Percentiles rank a stretch among this genome's conserved stretches.
Conservation (phyloP, 2,329 filamentous ascomycete species). For the Fusarium mangiferae region DNA sequence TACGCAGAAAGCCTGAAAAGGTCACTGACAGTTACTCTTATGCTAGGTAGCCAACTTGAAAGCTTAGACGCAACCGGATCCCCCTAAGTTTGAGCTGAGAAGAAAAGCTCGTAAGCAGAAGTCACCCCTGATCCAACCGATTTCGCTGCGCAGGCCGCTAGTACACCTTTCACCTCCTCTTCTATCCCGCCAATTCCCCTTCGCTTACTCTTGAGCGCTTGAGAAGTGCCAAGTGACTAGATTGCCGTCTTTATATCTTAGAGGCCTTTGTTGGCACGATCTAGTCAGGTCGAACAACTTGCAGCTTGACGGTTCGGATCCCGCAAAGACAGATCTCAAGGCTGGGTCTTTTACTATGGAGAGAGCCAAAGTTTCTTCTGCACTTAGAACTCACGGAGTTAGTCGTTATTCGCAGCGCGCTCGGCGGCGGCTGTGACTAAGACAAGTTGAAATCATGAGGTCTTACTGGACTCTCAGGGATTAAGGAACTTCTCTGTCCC, state of each 20-base stretch:
- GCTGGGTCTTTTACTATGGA: no score
- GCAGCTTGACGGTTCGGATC: background rate
- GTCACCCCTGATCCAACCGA: background rate
- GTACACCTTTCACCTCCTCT: no score
- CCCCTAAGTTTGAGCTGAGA: background rate
- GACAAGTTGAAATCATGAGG: background rate
- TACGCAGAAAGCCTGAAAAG: background rate
- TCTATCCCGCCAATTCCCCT: no score
- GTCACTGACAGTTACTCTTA: background rate
- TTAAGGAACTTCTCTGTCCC: background rate
- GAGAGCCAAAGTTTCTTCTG: background rate
- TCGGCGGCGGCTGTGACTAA: background rate
- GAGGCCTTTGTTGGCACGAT: no score
- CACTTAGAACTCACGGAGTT: no score
- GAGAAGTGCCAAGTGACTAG: no score
- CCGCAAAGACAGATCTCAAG: background rate
- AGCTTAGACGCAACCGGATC: rapidly evolving
- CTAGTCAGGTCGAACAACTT: background rate
- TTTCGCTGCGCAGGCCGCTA: no score
- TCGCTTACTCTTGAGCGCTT: background rate
- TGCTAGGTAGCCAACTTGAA: background rate
- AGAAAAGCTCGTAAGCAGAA: background rate
- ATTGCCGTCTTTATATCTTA: no score
- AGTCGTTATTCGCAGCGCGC: background rate
- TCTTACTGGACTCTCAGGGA: background rate